Evolutionary conservation across 164 flowering plant genomes (phyloP), one percentile per base, ranked within the genome.

Genomic region (Umbellularia californica): DNA sequence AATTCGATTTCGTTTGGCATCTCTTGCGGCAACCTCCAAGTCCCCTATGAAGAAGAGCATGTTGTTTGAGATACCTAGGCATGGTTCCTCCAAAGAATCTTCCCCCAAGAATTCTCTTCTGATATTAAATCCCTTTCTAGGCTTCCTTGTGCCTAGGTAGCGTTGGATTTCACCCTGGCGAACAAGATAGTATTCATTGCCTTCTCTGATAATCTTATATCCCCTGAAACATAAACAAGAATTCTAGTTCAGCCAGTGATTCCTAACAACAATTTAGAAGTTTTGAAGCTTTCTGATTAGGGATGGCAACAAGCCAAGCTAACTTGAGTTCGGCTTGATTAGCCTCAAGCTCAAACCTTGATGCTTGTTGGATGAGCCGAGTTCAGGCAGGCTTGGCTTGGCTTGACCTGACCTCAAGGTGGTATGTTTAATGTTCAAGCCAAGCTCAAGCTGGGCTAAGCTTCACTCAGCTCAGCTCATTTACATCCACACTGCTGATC

Each of bases 1-100:
- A 35, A 74, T 27, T 12, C 85, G 81, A 24, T 74, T 73, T 19
- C 90, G 80, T 79, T 90, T 92, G 51, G 88, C 87, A 65, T 86
- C 83, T 24, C 79, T 69, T 5, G 88, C 65, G 24, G 97, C 94
- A 65, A 79, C 82, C 79, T 92, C 94, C 84, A 89, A 62, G 75
- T 92, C 94, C 66, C 92, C 94, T 27, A 89, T 76, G 85, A 90
- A 90, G 86, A 90, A 90, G 22, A 88, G 88, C 24, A 90, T 89
- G 64, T 79, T 82, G 79, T 90, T 92, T 60, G 88, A 72, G 66
- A 89, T 82, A 25, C 90, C 82, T 7, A 60, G 41, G 72, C 84
- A 62, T 7, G 90, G 79, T 70, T 80, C 80, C 64, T 75, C 75
- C 14, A 20, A 2, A 23, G 64, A 72, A 30, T 27, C 77, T 27